Evolutionary conservation across 1,284 basidiomycete genomes (phyloP), one percentile per base, ranked within the genome.

Genomic region (Megacollybia platyphylla): DNA sequence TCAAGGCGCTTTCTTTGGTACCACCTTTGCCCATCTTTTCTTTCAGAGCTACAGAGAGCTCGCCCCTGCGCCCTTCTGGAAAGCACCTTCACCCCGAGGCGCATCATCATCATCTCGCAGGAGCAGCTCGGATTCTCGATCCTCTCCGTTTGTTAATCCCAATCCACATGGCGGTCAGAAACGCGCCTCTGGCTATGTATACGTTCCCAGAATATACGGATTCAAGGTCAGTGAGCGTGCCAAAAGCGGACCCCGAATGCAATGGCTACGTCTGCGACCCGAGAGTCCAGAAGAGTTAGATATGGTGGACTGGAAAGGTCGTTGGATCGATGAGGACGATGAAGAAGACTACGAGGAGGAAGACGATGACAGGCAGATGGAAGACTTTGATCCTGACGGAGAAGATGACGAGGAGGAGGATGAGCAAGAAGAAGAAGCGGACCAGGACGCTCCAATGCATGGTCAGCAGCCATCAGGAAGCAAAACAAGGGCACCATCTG

Each of bases 31-130:
- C 0, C 92, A 97, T 55, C 73, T 99, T 27, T 90, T 98, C 64
- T 97, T 97, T 70, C 93, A 97, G 59, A 92, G 87, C 49, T 98
- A 96, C 66, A 85, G 89, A 28, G 88, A 92, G 59, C 75, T 91
- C 27, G 78, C 87, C 4, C 87, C 88, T 1, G 83, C 86, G 27
- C 88, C 90, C 1, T 94, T 90, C 62, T 87, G 75, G 72, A 83
- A 83, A 48, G 70, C 75, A 1, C 67, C 76, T 4, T 60, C 73
- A 10, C 57, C 65, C 7, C 52, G 62, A 5, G 59, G 43, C 34
- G 48, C 59, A 1, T 61, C 65, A 7, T 69, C 76, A 1, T 71
- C 79, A 0, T 81, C 81, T 9, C 74, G 71, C 4, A 60, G 62
- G 17, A 68, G 63, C 30, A 63, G 60, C 46, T 67, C 62, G n/a